phyloP scores from a whole-genome alignment of 495 filamentous ascomycete genomes.

The Xylaria bambusicola region DNA sequence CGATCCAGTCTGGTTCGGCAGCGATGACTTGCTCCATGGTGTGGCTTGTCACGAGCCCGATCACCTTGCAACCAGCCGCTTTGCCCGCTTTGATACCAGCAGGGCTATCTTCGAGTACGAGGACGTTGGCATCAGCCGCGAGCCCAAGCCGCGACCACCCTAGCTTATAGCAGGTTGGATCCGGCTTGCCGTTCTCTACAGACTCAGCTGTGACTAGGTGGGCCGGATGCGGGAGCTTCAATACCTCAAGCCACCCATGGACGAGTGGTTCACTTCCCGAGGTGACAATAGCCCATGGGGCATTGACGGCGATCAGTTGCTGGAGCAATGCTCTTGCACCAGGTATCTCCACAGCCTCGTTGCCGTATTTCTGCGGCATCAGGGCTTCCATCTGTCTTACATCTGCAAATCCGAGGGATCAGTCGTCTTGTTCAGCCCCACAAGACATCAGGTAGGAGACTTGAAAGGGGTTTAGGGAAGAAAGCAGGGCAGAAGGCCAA shows the following conservation, averaged over 20 bases:
- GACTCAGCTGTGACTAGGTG: slow-evolving; percentile 84
- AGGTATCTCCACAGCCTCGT: slow-evolving; percentile 79
- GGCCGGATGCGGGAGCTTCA: slow-evolving; percentile 71
- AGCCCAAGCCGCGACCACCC: slow-evolving; percentile 67
- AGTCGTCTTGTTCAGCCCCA: slow-evolving; percentile 11
- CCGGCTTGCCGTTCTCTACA: slow-evolving; percentile 83
- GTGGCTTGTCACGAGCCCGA: slow-evolving; percentile 88
- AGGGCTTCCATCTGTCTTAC: slow-evolving; percentile 74
- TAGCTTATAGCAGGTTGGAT: slow-evolving; percentile 79
- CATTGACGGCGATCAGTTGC: slow-evolving; percentile 44
- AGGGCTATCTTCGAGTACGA: slow-evolving; percentile 91
- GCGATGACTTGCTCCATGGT: slow-evolving; percentile 65
- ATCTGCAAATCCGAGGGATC: slow-evolving; percentile 52
- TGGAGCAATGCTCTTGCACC: slow-evolving; percentile 56
- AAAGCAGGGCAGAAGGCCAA: neutral
- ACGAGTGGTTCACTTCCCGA: slow-evolving; percentile 82
- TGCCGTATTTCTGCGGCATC: slow-evolving; percentile 73
- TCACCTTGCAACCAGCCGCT: slow-evolving; percentile 83
- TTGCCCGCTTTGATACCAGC: slow-evolving; percentile 90
- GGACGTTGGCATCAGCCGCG: slow-evolving; percentile 44
- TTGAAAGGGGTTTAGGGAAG: slow-evolving; percentile 5
- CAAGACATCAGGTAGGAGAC: slow-evolving; percentile 3
- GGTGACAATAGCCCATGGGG: slow-evolving; percentile 90
- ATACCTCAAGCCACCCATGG: slow-evolving; percentile 78
- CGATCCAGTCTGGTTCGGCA: slow-evolving; percentile 85